phyloP scores from a whole-genome alignment of 345 rosid species.

The Pugionium dolabratum region DNA sequence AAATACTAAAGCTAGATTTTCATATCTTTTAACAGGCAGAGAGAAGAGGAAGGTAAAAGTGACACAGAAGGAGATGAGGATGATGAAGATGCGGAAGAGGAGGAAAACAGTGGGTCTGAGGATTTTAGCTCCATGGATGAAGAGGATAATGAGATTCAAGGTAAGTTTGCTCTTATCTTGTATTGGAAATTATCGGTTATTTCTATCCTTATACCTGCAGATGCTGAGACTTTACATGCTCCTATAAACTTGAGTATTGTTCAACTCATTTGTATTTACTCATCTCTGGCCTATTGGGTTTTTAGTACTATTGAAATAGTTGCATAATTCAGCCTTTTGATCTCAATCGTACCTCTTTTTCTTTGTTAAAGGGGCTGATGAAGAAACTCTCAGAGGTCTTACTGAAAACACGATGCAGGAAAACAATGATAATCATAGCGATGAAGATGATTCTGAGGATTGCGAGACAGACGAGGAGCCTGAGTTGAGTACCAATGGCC shows the following conservation, averaged over 20 bases:
- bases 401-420: constrained; percentile 36
- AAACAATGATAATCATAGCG: constrained; percentile 41
- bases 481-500: constrained; percentile 39
- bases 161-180: constrained; percentile 24
- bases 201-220: neutral
- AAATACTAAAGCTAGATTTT: constrained; percentile 1
- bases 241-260: neutral
- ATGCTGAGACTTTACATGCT: neutral
- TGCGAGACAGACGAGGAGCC: constrained; percentile 51
- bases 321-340: constrained; percentile 18
- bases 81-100: constrained; percentile 45
- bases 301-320: constrained; percentile 14
- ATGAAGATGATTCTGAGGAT: constrained; percentile 47
- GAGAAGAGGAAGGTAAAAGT: constrained; percentile 60
- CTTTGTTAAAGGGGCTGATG: constrained; percentile 42
- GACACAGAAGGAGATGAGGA: constrained; percentile 55
- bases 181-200: constrained; percentile 5
- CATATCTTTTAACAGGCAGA: constrained; percentile 42
- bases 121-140: constrained; percentile 41
- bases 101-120: constrained; percentile 46
- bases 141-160: constrained; percentile 44
- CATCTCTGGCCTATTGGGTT: constrained; percentile 16
- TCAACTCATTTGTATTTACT: neutral
- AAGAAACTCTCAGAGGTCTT: constrained; percentile 34
- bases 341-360: constrained; percentile 12